Conservation (phyloP, 2,329 filamentous ascomycete genomes). For the Colletotrichum kahawae region DNA sequence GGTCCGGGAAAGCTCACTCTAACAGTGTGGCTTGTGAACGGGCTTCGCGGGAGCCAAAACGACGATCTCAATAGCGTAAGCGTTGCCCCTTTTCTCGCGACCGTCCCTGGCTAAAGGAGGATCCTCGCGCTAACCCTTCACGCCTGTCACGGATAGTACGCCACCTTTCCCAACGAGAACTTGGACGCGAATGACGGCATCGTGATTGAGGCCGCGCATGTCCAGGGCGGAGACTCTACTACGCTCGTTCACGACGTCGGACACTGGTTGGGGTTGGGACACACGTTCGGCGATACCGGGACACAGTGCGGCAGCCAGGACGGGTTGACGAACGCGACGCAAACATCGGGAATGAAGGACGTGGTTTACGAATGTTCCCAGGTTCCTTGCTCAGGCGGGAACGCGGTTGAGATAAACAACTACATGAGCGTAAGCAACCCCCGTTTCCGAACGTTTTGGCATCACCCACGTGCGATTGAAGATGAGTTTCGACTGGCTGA, state of each 20-base stretch:
- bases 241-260: constrained; percentile 32
- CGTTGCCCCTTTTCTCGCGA: neutral
- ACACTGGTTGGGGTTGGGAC: constrained; percentile 23
- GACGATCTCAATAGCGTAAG: constrained; percentile 11
- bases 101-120: neutral
- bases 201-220: constrained; percentile 7
- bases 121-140: neutral
- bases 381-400: constrained; percentile 5
- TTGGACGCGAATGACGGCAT: constrained; percentile 10
- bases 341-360: constrained; percentile 19
- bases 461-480: neutral
- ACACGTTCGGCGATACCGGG: constrained; percentile 13
- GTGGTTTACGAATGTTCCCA: constrained; percentile 23
- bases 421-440: constrained; percentile 26
- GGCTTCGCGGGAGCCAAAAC: neutral
- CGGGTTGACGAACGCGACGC: constrained; percentile 24
- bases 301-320: constrained; percentile 21
- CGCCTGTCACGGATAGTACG: neutral
- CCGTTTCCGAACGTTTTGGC: neutral
- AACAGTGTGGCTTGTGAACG: constrained; percentile 14
- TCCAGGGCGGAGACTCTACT: constrained; percentile 18
- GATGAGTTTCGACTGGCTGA: neutral
- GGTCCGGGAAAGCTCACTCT: neutral
- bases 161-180: constrained; percentile 14
- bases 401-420: constrained; percentile 22